phyloP scores from a whole-genome alignment of 768 basidiomycete genomes.

The Saitozyma podzolica region DNA sequence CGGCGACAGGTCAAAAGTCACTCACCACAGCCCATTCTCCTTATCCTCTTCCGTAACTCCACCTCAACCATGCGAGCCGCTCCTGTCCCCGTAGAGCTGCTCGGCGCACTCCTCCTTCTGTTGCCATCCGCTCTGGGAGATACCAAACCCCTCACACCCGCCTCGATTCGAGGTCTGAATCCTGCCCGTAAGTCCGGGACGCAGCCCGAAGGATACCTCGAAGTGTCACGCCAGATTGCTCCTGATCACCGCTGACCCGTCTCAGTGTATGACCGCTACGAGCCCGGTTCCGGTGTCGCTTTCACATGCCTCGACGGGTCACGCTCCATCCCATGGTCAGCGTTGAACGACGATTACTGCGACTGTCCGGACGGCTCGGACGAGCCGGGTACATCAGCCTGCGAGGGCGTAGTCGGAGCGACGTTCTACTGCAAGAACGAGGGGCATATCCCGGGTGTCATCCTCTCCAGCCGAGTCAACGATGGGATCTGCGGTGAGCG shows the following conservation, averaged over 20 bases:
- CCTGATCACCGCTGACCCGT: not conserved
- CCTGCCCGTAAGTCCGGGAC: constrained; percentile 22
- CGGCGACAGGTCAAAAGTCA: no score
- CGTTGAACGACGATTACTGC: constrained; percentile 92
- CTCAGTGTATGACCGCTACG: constrained; percentile 27
- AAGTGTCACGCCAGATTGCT: not conserved
- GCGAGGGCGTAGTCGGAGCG: constrained; percentile 58
- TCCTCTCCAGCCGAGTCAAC: constrained; percentile 78
- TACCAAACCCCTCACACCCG: constrained; percentile 18
- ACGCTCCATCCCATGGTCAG: constrained; percentile 70
- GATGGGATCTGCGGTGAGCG: constrained; percentile 89
- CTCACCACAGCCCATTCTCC: no score
- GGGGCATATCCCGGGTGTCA: constrained; percentile 78
- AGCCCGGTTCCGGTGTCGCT: constrained; percentile 23
- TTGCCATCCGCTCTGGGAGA: constrained; percentile 11
- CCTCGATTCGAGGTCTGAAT: constrained; percentile 24
- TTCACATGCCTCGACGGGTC: constrained; percentile 84
- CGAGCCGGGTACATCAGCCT: constrained; percentile 93
- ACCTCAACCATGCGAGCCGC: no score
- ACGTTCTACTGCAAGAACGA: constrained; percentile 82
- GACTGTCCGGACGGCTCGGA: constrained; percentile 95
- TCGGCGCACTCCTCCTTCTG: constrained; percentile 2
- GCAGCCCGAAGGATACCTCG: no score
- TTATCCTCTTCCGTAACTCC: no score
- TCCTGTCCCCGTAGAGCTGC: no score